Evolutionary conservation across 108 stramenopile species (phyloP).

Genomic region (Nannochloropsis salina): DNA sequence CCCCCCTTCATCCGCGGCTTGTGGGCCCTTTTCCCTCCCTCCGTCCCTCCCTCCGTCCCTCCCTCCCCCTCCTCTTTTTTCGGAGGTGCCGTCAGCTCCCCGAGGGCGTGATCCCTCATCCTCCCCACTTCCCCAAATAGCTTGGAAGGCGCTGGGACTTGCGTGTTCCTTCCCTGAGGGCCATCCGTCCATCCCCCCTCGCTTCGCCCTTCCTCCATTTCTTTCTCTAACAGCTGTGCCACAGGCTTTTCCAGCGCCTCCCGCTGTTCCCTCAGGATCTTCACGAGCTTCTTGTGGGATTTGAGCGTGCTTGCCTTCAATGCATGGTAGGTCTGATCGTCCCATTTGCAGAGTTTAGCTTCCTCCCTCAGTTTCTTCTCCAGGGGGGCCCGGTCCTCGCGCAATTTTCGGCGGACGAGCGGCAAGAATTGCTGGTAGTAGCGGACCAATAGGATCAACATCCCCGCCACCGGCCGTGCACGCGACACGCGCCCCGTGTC

Average conservation of each 20-base stretch:
- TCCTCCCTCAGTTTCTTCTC: constrained; percentile 82
- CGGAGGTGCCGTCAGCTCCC: not conserved
- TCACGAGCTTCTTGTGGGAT: constrained; percentile 67
- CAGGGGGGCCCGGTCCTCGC: constrained; percentile 56
- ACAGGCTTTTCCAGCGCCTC: not conserved
- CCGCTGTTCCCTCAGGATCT: constrained; percentile 39
- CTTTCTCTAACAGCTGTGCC: not conserved
- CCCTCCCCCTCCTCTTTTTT: not conserved
- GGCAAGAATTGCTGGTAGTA: constrained; percentile 70
- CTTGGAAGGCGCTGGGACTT: not conserved
- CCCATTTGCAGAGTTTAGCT: constrained; percentile 94
- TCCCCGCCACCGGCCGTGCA: constrained; percentile 42
- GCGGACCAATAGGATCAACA: constrained; percentile 60
- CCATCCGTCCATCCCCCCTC: constrained; percentile 7
- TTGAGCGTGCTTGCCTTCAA: constrained; percentile 83
- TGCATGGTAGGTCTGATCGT: constrained; percentile 90
- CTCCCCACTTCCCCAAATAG: not conserved
- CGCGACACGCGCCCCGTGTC: not conserved
- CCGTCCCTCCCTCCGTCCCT: not conserved
- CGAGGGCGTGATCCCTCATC: not conserved
- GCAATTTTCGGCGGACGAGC: constrained; percentile 25
- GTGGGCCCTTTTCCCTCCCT: not conserved
- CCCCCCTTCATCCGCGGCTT: not conserved
- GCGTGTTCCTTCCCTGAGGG: not conserved
- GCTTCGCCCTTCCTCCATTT: constrained; percentile 10